These are phyloP conservation scores for Fomitopsis pulvina DNA, from an alignment of 768 basidiomycete species.

Conservation along the genomic window DNA sequence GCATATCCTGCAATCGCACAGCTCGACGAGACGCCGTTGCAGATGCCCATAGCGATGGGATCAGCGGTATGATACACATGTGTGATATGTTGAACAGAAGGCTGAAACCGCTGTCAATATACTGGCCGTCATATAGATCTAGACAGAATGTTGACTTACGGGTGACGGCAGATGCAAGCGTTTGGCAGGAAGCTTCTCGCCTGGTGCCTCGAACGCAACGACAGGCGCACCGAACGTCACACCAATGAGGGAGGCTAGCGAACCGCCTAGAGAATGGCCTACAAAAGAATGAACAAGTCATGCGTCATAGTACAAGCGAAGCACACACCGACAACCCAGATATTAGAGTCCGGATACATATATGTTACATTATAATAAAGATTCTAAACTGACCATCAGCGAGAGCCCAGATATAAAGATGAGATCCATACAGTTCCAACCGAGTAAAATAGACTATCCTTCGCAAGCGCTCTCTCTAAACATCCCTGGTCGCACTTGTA, in stretches of 20 bases:
- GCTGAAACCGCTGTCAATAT: not conserved
- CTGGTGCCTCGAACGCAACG: constrained; percentile 74
- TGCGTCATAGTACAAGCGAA: constrained; percentile 7
- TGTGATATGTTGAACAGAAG: constrained; percentile 50
- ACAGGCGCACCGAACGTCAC: constrained; percentile 90
- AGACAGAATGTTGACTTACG: constrained; percentile 33
- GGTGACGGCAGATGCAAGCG: constrained; percentile 86
- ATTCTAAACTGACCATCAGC: constrained; percentile 42
- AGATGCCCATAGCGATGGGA: constrained; percentile 84
- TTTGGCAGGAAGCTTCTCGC: constrained; percentile 49
- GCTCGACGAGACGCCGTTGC: constrained; percentile 66
- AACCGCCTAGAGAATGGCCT: constrained; percentile 80
- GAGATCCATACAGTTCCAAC: constrained; percentile 67
- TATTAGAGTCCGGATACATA: constrained; percentile 83
- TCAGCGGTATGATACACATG: constrained; percentile 93
- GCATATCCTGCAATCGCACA: constrained; percentile 87
- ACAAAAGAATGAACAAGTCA: not conserved
- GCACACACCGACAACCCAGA: constrained; percentile 76
- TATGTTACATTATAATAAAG: constrained; percentile 89
- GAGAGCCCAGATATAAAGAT: not conserved
- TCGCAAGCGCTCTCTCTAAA: constrained; percentile 67
- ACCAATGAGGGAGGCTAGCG: constrained; percentile 78
- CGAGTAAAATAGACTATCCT: constrained; percentile 85
- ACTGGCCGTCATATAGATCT: not conserved
- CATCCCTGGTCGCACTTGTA: constrained; percentile 79